Percentiles rank a stretch among this genome's conserved stretches.
These are phyloP conservation scores for Primulina tabacum DNA, from an alignment of 257 asterid species.

Conservation along the genomic window DNA sequence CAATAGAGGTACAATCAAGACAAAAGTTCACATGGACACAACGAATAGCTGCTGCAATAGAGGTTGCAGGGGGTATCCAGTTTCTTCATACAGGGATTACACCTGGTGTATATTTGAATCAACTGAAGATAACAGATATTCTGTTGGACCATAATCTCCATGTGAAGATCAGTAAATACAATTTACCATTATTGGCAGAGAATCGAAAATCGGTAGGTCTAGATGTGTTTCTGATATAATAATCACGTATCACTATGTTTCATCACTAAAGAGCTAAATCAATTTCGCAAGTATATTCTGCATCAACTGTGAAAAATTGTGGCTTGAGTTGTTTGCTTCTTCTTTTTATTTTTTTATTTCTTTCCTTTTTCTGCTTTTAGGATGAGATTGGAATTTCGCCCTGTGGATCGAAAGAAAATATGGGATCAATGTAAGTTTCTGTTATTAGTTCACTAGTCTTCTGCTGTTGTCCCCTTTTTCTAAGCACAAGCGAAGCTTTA, in stretches of 20 bases:
- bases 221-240: not conserved
- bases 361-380: constrained; percentile 28
- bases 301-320: not conserved
- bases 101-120: constrained; percentile 67
- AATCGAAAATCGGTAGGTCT: constrained; percentile 43
- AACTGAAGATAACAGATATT: constrained; percentile 63
- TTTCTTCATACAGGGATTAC: constrained; percentile 87
- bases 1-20: constrained; percentile 41
- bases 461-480: not conserved
- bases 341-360: not conserved
- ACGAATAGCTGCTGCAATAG: constrained; percentile 68
- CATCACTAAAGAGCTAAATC: not conserved
- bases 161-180: constrained; percentile 73
- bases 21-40: constrained; percentile 60
- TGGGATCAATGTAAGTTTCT: constrained; percentile 41
- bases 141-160: constrained; percentile 61
- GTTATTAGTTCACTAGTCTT: not conserved
- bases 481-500: not conserved
- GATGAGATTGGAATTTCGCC: constrained; percentile 29
- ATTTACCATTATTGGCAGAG: constrained; percentile 55
- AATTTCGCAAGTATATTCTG: not conserved
- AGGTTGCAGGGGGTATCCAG: constrained; percentile 68
- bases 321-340: constrained; percentile 8
- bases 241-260: not conserved
- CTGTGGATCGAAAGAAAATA: constrained; percentile 48